phyloP scores from a whole-genome alignment of 2,329 filamentous ascomycete genomes.

The Stachybotrys chlorohalonatus region DNA sequence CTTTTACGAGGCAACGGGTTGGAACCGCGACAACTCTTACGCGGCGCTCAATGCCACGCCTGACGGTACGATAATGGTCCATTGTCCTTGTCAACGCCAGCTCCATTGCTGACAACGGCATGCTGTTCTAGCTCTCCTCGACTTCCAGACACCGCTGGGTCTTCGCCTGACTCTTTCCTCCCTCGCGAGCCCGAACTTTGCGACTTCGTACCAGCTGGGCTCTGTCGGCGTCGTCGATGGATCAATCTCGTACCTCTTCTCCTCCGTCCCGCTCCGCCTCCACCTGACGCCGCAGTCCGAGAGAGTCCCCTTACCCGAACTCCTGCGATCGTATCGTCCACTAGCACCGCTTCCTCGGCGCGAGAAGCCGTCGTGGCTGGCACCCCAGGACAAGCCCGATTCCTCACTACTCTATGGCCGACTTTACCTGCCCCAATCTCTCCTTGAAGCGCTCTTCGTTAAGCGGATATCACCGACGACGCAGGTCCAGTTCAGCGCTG shows the following conservation, averaged over 20 bases:
- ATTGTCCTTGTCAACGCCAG: not conserved
- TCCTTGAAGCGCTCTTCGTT: conserved; percentile 78
- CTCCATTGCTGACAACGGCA: conserved; percentile 9
- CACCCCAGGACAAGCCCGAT: conserved; percentile 19
- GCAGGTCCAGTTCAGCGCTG: conserved; percentile 71
- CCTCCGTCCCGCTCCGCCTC: conserved; percentile 66
- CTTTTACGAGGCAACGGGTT: conserved; percentile 78
- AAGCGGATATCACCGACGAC: conserved; percentile 67
- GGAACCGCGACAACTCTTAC: conserved; percentile 90
- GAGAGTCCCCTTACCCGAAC: conserved; percentile 63
- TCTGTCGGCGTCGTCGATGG: conserved; percentile 89
- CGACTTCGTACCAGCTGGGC: conserved; percentile 85
- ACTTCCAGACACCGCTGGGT: conserved; percentile 79
- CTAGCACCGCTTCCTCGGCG: conserved; percentile 50
- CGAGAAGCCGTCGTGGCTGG: conserved; percentile 12
- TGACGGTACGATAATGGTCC: conserved; percentile 46
- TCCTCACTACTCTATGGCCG: conserved; percentile 66
- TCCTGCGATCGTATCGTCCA: conserved; percentile 77
- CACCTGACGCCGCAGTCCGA: conserved; percentile 60
- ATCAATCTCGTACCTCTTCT: conserved; percentile 95
- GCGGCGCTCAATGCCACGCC: conserved; percentile 75
- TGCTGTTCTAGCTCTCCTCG: conserved; percentile 58
- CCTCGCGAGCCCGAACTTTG: conserved; percentile 85
- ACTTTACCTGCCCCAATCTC: conserved; percentile 74
- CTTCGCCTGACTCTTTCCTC: conserved; percentile 83